phyloP scores from a whole-genome alignment of 1,139 yeast species.

The Saccharomyces hybrid region DNA sequence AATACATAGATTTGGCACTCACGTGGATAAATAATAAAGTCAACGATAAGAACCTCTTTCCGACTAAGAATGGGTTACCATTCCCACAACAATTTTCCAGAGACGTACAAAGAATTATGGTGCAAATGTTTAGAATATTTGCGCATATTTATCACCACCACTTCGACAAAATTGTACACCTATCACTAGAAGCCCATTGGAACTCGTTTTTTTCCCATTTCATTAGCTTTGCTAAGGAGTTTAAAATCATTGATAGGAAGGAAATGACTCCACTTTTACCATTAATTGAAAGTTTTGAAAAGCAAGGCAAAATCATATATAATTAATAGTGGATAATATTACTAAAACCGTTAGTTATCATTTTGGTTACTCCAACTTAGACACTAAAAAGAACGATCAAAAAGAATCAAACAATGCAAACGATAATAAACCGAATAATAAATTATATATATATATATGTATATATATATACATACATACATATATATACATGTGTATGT shows the following conservation, averaged over 20 bases:
- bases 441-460: slow-evolving; percentile 1
- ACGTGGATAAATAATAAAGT: slow-evolving; percentile 85
- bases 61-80: slow-evolving; percentile 88
- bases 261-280: slow-evolving; percentile 76
- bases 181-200: slow-evolving; percentile 95
- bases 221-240: slow-evolving; percentile 77
- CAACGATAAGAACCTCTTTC: slow-evolving; percentile 83
- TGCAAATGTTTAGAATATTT: slow-evolving; percentile 93
- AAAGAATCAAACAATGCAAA: neutral
- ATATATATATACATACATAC: neutral
- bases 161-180: slow-evolving; percentile 82
- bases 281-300: slow-evolving; percentile 70
- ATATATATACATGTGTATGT: slow-evolving; percentile 1
- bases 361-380: neutral
- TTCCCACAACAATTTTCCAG: slow-evolving; percentile 80
- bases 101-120: slow-evolving; percentile 76
- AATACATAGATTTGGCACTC: slow-evolving; percentile 84
- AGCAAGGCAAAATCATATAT: slow-evolving; percentile 67
- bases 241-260: slow-evolving; percentile 64
- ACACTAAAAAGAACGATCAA: neutral
- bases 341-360: neutral
- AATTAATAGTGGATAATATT: neutral
- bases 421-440: neutral
- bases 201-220: slow-evolving; percentile 96
- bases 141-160: slow-evolving; percentile 94